Evolutionary conservation across 1,284 basidiomycete species (phyloP).

Genomic region (Garcileccinum viscosum): DNA sequence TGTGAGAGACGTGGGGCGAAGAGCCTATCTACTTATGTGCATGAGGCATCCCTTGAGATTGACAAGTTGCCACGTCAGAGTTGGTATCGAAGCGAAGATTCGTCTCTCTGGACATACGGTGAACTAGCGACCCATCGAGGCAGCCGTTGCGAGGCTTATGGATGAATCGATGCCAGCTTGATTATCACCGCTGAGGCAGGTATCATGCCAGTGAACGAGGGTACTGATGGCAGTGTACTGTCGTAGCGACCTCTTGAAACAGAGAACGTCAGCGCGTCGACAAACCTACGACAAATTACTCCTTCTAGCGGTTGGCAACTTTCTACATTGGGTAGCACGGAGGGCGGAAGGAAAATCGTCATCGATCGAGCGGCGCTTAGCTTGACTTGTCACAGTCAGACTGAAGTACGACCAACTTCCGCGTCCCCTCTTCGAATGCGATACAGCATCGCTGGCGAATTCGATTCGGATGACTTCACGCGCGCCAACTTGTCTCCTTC

Average conservation of each 20-base stretch:
- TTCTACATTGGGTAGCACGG: not conserved
- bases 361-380: constrained; percentile 7
- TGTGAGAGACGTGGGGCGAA: not conserved
- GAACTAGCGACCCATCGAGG: not conserved
- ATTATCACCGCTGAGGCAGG: not conserved
- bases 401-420: constrained; percentile 2
- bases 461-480: not conserved
- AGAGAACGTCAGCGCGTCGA: constrained; percentile 5
- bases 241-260: constrained; percentile 8
- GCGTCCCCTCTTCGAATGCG: not conserved
- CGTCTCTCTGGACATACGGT: not conserved
- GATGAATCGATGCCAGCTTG: not conserved
- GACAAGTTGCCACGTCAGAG: constrained; percentile 14
- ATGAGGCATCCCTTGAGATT: not conserved
- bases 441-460: constrained; percentile 3
- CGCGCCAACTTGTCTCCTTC: not conserved
- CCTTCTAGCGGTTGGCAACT: constrained; percentile 9
- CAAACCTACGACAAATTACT: not conserved
- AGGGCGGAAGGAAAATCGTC: constrained; percentile 8
- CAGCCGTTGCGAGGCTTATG: not conserved
- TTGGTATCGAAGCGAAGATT: not conserved
- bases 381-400: constrained; percentile 13
- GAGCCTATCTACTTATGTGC: not conserved
- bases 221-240: not conserved
- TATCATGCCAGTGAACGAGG: no score